These are phyloP conservation scores for Colletotrichum neosansevieriae DNA, from an alignment of 2,329 filamentous ascomycete species.

Conservation along the genomic window DNA sequence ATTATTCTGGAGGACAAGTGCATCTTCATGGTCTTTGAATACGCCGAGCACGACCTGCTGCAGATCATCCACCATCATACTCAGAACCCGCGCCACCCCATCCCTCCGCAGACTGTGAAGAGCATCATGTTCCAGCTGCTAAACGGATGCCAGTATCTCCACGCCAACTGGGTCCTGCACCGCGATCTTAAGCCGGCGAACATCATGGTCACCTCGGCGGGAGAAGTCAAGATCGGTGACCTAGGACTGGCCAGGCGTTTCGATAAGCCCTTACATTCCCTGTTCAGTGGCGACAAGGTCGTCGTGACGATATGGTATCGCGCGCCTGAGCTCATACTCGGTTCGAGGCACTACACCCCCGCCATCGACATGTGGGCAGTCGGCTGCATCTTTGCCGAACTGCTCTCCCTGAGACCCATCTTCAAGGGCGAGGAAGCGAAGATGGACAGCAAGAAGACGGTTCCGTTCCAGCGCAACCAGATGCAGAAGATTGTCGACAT, in stretches of 20 bases:
- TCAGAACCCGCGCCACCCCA: conserved; percentile 86
- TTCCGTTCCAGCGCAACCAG: conserved; percentile 97
- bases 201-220: conserved; percentile 94
- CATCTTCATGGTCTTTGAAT: conserved; percentile 99
- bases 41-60: conserved; percentile 95
- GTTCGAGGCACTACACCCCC: conserved; percentile 95
- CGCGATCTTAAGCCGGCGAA: conserved; percentile 98
- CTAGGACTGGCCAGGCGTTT: conserved; percentile 92
- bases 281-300: conserved; percentile 96
- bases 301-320: conserved; percentile 99
- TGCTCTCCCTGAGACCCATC: conserved; percentile 89
- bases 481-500: conserved; percentile 99
- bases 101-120: conserved; percentile 88
- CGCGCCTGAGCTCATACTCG: conserved; percentile 91
- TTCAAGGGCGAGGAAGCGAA: conserved; percentile 99
- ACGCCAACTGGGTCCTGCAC: conserved; percentile 97
- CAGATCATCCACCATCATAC: conserved; percentile 99
- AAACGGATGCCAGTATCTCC: conserved; percentile 93
- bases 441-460: conserved; percentile 98
- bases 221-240: conserved; percentile 95
- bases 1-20: conserved; percentile 99
- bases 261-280: conserved; percentile 90
- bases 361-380: conserved; percentile 98
- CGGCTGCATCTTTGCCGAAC: conserved; percentile 96
- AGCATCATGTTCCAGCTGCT: conserved; percentile 96